phyloP scores from a whole-genome alignment of 2,329 filamentous ascomycete genomes.

The Curvularia lunata region DNA sequence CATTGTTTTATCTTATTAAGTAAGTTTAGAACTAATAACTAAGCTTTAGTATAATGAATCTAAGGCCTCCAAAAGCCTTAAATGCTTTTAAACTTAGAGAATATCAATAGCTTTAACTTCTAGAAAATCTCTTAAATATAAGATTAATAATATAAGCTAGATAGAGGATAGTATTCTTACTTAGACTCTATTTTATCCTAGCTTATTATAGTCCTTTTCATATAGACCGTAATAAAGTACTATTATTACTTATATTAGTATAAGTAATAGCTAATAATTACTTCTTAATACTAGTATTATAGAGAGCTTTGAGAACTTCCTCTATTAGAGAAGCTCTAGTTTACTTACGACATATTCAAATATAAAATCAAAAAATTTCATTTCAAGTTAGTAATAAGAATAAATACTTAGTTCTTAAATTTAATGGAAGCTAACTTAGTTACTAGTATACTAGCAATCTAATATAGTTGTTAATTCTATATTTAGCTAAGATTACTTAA shows the following conservation, averaged over 20 bases:
- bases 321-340: too few species aligned
- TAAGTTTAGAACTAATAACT: not conserved
- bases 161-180: conserved; percentile 10
- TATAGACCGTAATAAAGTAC: too few species aligned
- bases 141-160: too few species aligned
- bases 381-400: too few species aligned
- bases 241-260: too few species aligned
- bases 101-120: conserved; percentile 1
- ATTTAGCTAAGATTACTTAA: not conserved
- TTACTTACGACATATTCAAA: too few species aligned
- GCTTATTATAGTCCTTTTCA: not conserved
- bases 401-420: not conserved
- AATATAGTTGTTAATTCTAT: conserved; percentile 11
- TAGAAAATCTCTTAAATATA: conserved; percentile 5
- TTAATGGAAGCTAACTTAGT: conserved; percentile 10
- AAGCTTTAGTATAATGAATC: not conserved
- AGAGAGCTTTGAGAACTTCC: too few species aligned
- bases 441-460: conserved; percentile 8
- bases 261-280: too few species aligned
- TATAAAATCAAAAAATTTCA: too few species aligned
- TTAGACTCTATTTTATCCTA: not conserved
- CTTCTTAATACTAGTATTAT: too few species aligned
- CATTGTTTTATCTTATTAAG: not conserved
- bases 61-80: not conserved
- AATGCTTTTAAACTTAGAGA: not conserved